A percentile compares a stretch with the other conserved stretches of the same genome.
Conservation (phyloP, 192 early-diverging fungal genomes). For the Backusella liffmaniae region DNA sequence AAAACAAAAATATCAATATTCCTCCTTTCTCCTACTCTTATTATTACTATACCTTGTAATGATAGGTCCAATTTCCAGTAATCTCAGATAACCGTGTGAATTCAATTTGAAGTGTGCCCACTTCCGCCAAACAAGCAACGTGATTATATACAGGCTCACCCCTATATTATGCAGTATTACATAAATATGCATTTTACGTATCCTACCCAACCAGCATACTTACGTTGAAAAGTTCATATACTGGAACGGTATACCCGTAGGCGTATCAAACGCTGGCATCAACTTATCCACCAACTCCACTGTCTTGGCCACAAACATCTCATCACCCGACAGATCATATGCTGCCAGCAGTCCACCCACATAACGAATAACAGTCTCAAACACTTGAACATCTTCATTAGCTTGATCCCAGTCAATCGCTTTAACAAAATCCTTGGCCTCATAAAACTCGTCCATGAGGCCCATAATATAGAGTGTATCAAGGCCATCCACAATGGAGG, state of each 20-base stretch:
- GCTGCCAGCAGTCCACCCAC: constrained; percentile 81
- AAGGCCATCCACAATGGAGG: constrained; percentile 82
- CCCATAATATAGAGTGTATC: constrained; percentile 90
- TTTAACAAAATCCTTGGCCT: constrained; percentile 65
- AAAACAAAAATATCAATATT: not conserved
- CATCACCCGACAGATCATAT: constrained; percentile 79
- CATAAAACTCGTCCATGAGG: constrained; percentile 73
- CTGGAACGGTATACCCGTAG: constrained; percentile 73
- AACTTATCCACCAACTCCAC: constrained; percentile 64
- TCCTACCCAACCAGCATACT: not conserved
- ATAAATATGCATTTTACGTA: not conserved
- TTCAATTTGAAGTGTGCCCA: constrained; percentile 82
- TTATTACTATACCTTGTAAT: constrained; percentile 43
- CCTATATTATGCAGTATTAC: not conserved
- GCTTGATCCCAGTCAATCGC: constrained; percentile 54
- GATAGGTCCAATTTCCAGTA: constrained; percentile 69
- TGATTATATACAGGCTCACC: constrained; percentile 20
- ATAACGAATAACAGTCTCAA: constrained; percentile 84
- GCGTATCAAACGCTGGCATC: constrained; percentile 71
- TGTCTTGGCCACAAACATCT: constrained; percentile 66
- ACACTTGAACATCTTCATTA: constrained; percentile 58
- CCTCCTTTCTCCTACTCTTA: not conserved
- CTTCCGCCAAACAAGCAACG: constrained; percentile 57
- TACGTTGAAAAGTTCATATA: constrained; percentile 52
- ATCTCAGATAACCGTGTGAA: constrained; percentile 79